Evolutionary conservation across 768 basidiomycete genomes (phyloP), one percentile per base, ranked within the genome.

Genomic region (Tricholomella constricta): DNA sequence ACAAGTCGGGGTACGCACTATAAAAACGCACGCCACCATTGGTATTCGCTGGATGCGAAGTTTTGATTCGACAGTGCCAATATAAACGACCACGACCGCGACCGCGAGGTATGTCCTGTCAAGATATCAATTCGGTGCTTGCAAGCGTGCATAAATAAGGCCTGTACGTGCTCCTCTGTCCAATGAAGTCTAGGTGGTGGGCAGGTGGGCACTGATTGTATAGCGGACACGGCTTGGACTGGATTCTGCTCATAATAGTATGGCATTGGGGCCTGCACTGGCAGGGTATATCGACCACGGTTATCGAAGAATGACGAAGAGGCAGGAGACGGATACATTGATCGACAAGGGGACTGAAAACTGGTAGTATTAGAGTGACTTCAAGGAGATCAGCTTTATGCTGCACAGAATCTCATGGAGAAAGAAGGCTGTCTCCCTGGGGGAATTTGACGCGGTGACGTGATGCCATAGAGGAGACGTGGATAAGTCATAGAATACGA

Each of bases 1-100:
- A 32, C 27, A 55, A 25, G 32, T 47, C 35, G 36, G 43, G 25
- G 52, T 25, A 19, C 29, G 26, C 25, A 48, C 26, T 15, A 23
- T 36, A 44, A 41, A 12, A 35, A 74, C 80, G 59, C 55, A 80
- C 81, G 80, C 81, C 47, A 80, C 72, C 77, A 81, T 81, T 23
- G 80, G 77, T 55, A 78, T 65, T 45, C 61, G 70, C 38, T 71
- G 67, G n/a, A 48, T 40, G 37, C 44, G 55, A 34, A 54, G 56
- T 12, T 65, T 50, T 4, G 61, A 41, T 29, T 68, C 65, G 31
- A 68, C 62, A 23, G 60, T 57, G n/a, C 75, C 76, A 23, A 72
- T 72, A 59, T 70, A 73, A 23, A 82, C 77, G 48, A 71, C 66
- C 45, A 79, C 71, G 6, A 71, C 74, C n/a, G 72, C 70, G 41